Evolutionary conservation across 768 basidiomycete species (phyloP).

Genomic region (Pleurotus djamor): DNA sequence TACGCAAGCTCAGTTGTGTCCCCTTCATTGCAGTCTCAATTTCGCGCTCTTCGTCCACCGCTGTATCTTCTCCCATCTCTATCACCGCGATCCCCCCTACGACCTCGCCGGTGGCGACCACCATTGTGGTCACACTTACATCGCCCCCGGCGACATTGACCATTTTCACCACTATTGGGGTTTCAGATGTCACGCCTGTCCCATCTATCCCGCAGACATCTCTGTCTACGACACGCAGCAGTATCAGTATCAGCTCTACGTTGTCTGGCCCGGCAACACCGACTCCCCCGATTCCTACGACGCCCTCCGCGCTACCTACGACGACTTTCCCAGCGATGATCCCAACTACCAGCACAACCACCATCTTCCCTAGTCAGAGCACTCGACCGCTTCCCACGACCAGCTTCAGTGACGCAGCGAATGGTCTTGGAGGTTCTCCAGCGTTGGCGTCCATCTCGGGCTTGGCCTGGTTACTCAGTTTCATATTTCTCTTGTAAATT

Average conservation of each 20-base stretch:
- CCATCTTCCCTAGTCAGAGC: background rate
- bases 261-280: background rate
- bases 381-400: background rate
- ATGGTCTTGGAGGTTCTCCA: background rate
- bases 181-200: background rate
- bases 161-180: background rate
- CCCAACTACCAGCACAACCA: background rate
- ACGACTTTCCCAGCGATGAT: background rate
- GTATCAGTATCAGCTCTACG: background rate
- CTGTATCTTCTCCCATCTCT: background rate
- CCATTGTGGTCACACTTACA: background rate
- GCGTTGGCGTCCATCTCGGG: background rate
- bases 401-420: background rate
- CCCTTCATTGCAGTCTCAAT: background rate
- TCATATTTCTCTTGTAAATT: background rate
- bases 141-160: background rate
- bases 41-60: background rate
- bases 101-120: background rate
- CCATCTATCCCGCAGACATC: background rate
- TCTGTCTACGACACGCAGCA: background rate
- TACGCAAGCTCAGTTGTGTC: background rate
- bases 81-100: background rate
- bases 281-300: background rate
- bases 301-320: background rate
- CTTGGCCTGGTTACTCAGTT: background rate